These are phyloP conservation scores for Tilletiopsis washingtonensis DNA, from an alignment of 1,284 basidiomycete species.

Conservation along the genomic window DNA sequence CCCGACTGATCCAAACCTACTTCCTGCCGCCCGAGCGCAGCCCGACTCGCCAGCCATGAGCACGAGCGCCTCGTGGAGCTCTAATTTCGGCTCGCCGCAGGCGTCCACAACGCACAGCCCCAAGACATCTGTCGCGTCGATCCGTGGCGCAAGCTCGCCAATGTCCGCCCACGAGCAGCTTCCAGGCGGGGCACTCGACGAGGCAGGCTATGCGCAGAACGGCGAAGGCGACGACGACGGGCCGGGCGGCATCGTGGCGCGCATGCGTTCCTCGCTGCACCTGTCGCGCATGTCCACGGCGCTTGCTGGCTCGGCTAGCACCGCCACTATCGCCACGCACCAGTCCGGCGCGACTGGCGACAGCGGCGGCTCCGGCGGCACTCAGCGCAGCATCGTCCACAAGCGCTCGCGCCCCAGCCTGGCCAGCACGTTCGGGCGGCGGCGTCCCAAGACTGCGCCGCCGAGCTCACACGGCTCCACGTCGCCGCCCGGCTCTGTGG, in stretches of 20 bases:
- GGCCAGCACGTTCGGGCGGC: conserved; percentile 21
- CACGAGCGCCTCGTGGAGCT: not conserved
- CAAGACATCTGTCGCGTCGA: too few relatives aligned
- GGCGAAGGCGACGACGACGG: too few relatives aligned
- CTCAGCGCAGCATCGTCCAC: conserved; percentile 4
- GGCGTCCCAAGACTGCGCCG: conserved; percentile 28
- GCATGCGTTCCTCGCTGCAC: conserved; percentile 17
- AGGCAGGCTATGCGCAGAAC: too few relatives aligned
- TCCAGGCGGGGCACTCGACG: too few relatives aligned
- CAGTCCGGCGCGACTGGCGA: not conserved
- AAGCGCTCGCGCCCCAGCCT: not conserved
- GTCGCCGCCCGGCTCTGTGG: conserved; percentile 1
- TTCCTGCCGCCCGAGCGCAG: conserved; percentile 11
- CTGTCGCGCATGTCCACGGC: conserved; percentile 9
- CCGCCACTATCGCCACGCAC: not conserved
- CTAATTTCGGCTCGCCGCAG: too few relatives aligned
- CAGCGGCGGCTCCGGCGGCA: not conserved
- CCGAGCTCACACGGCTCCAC: conserved; percentile 5
- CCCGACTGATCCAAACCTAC: conserved; percentile 28
- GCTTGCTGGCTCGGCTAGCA: not conserved
- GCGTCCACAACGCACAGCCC: too few relatives aligned
- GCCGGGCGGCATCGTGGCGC: conserved; percentile 18
- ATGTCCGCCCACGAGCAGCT: too few relatives aligned
- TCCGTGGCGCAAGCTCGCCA: too few relatives aligned
- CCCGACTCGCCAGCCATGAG: not conserved